Percentiles rank a stretch among this genome's conserved stretches.
Evolutionary conservation across 768 basidiomycete species (phyloP).

Genomic region (Holtermannia corniformis): DNA sequence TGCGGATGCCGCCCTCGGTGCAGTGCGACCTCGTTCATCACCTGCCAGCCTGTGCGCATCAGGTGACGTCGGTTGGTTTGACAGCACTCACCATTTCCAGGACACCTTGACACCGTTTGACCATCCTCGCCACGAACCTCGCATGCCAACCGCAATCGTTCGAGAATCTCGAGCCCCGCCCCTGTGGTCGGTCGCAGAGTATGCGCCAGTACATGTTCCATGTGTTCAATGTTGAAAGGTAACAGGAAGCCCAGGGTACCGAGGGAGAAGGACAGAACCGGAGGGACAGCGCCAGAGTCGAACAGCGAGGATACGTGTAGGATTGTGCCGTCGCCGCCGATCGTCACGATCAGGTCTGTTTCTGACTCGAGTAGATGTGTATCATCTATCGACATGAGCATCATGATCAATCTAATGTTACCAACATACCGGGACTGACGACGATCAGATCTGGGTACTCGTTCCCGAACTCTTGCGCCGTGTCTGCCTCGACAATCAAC

Average conservation of each 20-base stretch:
- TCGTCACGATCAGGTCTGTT: constrained; percentile 78
- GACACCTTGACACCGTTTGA: constrained; percentile 67
- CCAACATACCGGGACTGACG: constrained; percentile 6
- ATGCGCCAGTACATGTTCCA: neutral
- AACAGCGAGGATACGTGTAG: constrained; percentile 87
- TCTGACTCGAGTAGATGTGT: constrained; percentile 13
- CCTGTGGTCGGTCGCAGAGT: neutral
- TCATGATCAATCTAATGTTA: no score
- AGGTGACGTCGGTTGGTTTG: constrained; percentile 46
- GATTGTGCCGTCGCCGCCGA: constrained; percentile 93
- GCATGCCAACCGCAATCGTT: constrained; percentile 81
- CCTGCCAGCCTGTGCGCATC: constrained; percentile 56
- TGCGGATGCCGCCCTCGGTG: constrained; percentile 88
- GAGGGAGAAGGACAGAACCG: constrained; percentile 83
- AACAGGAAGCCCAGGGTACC: constrained; percentile 87
- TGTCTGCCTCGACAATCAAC: constrained; percentile 29
- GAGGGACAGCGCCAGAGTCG: constrained; percentile 80
- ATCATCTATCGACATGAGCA: constrained; percentile 5
- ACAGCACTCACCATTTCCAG: constrained; percentile 82
- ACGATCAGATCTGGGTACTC: constrained; percentile 12
- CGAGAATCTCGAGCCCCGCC: constrained; percentile 4
- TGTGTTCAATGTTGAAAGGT: constrained; percentile 69
- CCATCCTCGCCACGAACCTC: constrained; percentile 68
- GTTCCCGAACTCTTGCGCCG: constrained; percentile 18
- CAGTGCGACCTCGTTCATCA: constrained; percentile 92